A percentile compares a stretch with the other conserved stretches of the same genome.
These are phyloP conservation scores for Pseudopithomyces maydicus DNA, from an alignment of 2,329 filamentous ascomycete genomes.

Conservation along the genomic window DNA sequence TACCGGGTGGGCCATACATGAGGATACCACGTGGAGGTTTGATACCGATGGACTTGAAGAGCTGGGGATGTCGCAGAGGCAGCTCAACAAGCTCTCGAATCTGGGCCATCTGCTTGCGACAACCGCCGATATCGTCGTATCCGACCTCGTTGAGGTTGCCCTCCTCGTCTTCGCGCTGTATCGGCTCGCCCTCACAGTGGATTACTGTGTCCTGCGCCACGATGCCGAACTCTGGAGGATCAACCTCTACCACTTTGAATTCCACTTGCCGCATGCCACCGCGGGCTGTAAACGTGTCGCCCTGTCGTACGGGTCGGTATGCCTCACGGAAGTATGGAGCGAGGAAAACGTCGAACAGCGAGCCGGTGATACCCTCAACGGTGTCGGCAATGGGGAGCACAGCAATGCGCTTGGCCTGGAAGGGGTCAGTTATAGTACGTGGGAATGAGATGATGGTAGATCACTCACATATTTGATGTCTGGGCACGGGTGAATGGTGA, in stretches of 20 bases:
- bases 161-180: conserved; percentile 98
- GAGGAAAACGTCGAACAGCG: conserved; percentile 98
- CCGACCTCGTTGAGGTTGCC: conserved; percentile 99
- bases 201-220: conserved; percentile 99
- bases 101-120: conserved; percentile 99
- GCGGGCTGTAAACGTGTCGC: conserved; percentile 95
- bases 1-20: conserved; percentile 92
- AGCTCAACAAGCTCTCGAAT: conserved; percentile 98
- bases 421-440: conserved; percentile 25
- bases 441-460: neutral
- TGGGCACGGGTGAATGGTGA: conserved; percentile 95
- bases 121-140: conserved; percentile 98
- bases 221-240: conserved; percentile 97
- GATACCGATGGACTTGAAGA: conserved; percentile 99
- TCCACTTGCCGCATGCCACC: conserved; percentile 99
- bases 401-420: conserved; percentile 94
- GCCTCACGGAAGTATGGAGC: conserved; percentile 99
- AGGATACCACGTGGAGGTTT: conserved; percentile 98
- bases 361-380: conserved; percentile 95
- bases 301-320: conserved; percentile 95
- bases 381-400: conserved; percentile 98
- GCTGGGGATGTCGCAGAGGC: conserved; percentile 92
- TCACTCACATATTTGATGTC: conserved; percentile 98
- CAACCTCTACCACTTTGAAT: conserved; percentile 99
- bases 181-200: conserved; percentile 95